These are phyloP conservation scores for Nannizziopsis barbatae DNA, from an alignment of 2,329 filamentous ascomycete species.

Conservation along the genomic window DNA sequence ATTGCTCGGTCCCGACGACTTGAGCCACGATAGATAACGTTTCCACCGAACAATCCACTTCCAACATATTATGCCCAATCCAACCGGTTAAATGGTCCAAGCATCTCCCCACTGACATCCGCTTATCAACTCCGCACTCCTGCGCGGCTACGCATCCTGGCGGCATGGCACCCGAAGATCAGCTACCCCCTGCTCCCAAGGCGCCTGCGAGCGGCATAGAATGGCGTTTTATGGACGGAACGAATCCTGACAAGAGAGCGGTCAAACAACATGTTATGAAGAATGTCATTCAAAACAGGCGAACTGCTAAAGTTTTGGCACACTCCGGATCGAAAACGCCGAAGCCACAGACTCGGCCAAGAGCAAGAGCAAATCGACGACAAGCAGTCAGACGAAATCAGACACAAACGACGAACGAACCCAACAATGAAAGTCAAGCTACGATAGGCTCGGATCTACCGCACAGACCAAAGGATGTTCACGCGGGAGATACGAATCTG, in stretches of 20 bases:
- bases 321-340: neutral
- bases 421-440: neutral
- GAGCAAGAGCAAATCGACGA: neutral
- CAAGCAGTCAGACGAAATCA: too few species aligned
- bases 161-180: neutral
- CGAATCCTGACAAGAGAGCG: slow-evolving; percentile 28
- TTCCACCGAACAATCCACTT: too few species aligned
- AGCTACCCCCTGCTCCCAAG: neutral
- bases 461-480: neutral
- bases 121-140: too few species aligned
- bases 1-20: too few species aligned
- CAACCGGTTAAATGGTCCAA: too few species aligned
- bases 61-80: too few species aligned
- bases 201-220: neutral
- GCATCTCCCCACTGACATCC: too few species aligned
- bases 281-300: slow-evolving; percentile 32
- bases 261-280: slow-evolving; percentile 38
- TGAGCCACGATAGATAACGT: too few species aligned
- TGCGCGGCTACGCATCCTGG: neutral
- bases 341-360: neutral
- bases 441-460: neutral
- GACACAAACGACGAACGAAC: too few species aligned
- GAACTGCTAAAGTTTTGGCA: slow-evolving; percentile 10
- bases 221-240: slow-evolving; percentile 30
- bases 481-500: too few species aligned